Conservation (phyloP, 2,329 filamentous ascomycete genomes). For the Cladobotryum protrusum region DNA sequence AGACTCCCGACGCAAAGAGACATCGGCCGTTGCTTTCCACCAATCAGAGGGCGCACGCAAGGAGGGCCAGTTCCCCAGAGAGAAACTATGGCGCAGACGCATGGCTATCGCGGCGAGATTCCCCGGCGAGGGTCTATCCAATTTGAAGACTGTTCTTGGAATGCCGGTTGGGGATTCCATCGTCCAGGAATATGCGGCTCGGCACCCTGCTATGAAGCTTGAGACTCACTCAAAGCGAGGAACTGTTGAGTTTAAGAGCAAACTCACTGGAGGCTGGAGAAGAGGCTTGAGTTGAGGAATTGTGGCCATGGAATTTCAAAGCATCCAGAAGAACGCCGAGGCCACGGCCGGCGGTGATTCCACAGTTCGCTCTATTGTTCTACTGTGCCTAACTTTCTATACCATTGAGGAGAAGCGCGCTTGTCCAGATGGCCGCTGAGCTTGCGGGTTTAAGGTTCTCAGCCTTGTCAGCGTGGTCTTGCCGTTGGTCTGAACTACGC, state of each 20-base stretch:
- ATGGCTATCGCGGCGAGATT: slow-evolving; percentile 81
- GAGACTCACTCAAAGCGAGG: slow-evolving; percentile 53
- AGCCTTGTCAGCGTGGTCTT: slow-evolving; percentile 76
- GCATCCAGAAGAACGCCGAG: slow-evolving; percentile 84
- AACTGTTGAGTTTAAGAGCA: slow-evolving; percentile 78
- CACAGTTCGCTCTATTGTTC: slow-evolving; percentile 71
- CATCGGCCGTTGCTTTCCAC: slow-evolving; percentile 91
- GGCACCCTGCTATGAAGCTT: slow-evolving; percentile 74
- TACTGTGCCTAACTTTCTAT: slow-evolving; percentile 89
- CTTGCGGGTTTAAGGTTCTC: slow-evolving; percentile 84
- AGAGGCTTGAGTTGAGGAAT: slow-evolving; percentile 77
- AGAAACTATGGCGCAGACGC: slow-evolving; percentile 87
- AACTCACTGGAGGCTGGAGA: slow-evolving; percentile 54
- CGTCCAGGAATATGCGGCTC: slow-evolving; percentile 62
- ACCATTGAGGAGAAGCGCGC: slow-evolving; percentile 80
- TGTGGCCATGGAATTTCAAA: slow-evolving; percentile 96
- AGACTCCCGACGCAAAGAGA: slow-evolving; percentile 94
- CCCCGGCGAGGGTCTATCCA: slow-evolving; percentile 89
- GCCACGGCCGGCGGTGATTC: slow-evolving; percentile 68
- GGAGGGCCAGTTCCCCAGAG: slow-evolving; percentile 70
- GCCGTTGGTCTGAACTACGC: slow-evolving; percentile 95
- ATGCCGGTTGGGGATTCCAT: slow-evolving; percentile 55
- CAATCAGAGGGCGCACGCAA: slow-evolving; percentile 54
- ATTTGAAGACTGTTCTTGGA: slow-evolving; percentile 86
- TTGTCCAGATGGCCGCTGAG: slow-evolving; percentile 72